Evolutionary conservation across 83 land plant species (phyloP), one percentile per base, ranked within the genome.

Genomic region (Thuja plicata): DNA sequence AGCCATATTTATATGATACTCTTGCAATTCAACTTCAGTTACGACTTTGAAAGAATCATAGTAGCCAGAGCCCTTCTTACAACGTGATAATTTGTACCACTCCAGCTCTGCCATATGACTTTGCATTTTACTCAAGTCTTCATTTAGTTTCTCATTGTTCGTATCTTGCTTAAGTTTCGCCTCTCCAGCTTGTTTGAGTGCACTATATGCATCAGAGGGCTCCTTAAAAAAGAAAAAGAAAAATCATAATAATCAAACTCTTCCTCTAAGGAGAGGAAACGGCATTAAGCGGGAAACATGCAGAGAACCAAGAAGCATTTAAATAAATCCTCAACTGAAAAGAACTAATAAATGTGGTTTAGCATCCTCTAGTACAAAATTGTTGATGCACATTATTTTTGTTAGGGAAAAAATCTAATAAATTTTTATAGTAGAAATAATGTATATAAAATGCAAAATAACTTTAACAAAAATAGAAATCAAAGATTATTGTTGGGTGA

Each of bases 21-120:
- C 96, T 35, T 48, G 87, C 8, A 5, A 7, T 38, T 90, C 85
- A 38, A 70, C 89, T 34, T 91, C 91, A 2, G 80, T 89, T 45
- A 5, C 8, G 48, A 3, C 48, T 71, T 91, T 94, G 91, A 94
- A 92, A 60, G 92, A 83, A 78, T 94, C 96, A 38, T 93, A 94
- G 88, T 93, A 94, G 32, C 94, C 88, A 19, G 91, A 15, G 9
- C 79, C 89, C n/a, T 88, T 84, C 34, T 62, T 17, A 57, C 93
- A 92, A 12, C 21, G 40, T 21, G 48, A n/a, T n/a, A n/a, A 2
- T 50, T 88, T 48, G 89, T 93, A 95, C 4, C 66, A 52, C 30
- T 91, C 82, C 1, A 93, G 41, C 48, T 19, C n/a, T 2, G 54
- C 60, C 32, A 93, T 76, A 1, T 35, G 87, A 1, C 87, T 86